Conservation (phyloP, 2,329 filamentous ascomycete species). For the Helicocarpus griseus region DNA sequence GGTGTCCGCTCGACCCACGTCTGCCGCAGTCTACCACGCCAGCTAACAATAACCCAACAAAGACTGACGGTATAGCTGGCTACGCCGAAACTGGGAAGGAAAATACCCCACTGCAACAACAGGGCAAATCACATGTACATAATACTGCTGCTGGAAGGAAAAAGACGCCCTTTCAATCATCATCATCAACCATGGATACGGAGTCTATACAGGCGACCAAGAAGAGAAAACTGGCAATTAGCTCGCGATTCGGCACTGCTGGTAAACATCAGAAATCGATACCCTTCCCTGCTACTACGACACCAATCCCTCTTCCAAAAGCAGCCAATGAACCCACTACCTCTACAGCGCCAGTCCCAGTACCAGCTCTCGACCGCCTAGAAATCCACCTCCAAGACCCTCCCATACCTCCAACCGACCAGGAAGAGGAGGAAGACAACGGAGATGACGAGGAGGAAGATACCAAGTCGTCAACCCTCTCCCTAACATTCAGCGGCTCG, state of each 20-base stretch:
- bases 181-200: not conserved
- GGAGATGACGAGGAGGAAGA: constrained; percentile 8
- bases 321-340: not conserved
- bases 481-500: constrained; percentile 59
- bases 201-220: constrained; percentile 36
- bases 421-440: not conserved
- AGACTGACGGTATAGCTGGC: not conserved
- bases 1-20: constrained; percentile 42
- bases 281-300: not conserved
- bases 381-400: constrained; percentile 42
- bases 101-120: constrained; percentile 5
- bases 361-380: constrained; percentile 33
- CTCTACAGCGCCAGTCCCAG: not conserved
- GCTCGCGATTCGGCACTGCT: constrained; percentile 60
- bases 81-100: constrained; percentile 12
- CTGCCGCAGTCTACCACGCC: constrained; percentile 25
- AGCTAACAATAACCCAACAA: constrained; percentile 20
- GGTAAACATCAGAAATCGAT: constrained; percentile 21
- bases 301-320: constrained; percentile 10
- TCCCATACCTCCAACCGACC: constrained; percentile 21
- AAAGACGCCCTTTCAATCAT: constrained; percentile 2
- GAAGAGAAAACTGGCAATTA: constrained; percentile 51
- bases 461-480: constrained; percentile 18
- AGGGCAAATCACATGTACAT: not conserved
- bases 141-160: constrained; percentile 10